A percentile compares a stretch with the other conserved stretches of the same genome.
Evolutionary conservation across 1,139 yeast genomes (phyloP).

Genomic region (Suhomyces taliae): DNA sequence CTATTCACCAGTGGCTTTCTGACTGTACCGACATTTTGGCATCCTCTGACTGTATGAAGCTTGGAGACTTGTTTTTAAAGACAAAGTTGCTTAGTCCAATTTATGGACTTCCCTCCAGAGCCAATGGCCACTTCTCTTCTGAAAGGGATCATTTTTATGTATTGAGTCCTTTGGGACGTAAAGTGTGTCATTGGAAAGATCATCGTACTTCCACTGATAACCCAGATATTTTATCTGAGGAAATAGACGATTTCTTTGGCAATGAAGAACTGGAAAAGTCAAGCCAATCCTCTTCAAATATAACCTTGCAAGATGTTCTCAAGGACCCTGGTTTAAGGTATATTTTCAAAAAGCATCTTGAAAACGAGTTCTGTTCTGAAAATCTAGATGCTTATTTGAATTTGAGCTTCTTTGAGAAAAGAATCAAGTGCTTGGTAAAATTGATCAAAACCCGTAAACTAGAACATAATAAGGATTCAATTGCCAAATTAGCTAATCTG

Average conservation of each 20-base stretch:
- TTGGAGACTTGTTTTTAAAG: slow-evolving; percentile 58
- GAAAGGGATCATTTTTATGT: slow-evolving; percentile 23
- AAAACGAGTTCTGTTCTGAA: slow-evolving; percentile 68
- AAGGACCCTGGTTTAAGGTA: slow-evolving; percentile 78
- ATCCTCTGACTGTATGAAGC: slow-evolving; percentile 57
- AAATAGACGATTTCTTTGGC: not conserved
- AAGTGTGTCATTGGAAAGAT: slow-evolving; percentile 24
- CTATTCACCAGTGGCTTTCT: slow-evolving; percentile 81
- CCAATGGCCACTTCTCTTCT: slow-evolving; percentile 13
- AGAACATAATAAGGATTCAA: slow-evolving; percentile 8
- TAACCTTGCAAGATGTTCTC: slow-evolving; percentile 46
- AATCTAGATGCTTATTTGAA: slow-evolving; percentile 71
- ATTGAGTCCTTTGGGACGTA: slow-evolving; percentile 21
- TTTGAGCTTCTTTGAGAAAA: slow-evolving; percentile 43
- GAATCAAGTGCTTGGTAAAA: slow-evolving; percentile 18
- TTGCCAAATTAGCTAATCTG: slow-evolving; percentile 46
- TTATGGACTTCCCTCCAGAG: slow-evolving; percentile 11
- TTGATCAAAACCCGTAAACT: slow-evolving; percentile 15
- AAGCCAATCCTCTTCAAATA: not conserved
- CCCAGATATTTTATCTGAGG: not conserved
- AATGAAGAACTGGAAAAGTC: not conserved
- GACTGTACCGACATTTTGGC: slow-evolving; percentile 79
- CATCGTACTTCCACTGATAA: not conserved
- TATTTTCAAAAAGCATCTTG: slow-evolving; percentile 65
- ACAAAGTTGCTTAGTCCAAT: slow-evolving; percentile 51